These are phyloP conservation scores for Trametes cubensis DNA, from an alignment of 768 basidiomycete species.

Conservation along the genomic window DNA sequence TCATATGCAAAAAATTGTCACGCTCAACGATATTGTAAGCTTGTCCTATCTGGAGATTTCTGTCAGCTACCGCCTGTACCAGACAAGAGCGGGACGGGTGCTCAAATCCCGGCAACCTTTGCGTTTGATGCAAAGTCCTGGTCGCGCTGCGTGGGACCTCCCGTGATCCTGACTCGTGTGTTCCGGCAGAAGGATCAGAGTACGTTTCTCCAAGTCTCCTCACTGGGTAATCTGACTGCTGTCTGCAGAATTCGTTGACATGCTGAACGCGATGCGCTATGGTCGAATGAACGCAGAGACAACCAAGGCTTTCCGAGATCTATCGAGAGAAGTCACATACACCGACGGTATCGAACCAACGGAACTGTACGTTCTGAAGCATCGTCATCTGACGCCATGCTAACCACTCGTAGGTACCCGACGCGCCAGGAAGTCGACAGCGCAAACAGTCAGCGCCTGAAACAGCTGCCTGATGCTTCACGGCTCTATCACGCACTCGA, in stretches of 20 bases:
- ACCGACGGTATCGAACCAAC: constrained; percentile 79
- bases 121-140: constrained; percentile 84
- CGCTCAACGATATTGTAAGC: constrained; percentile 42
- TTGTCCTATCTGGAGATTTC: constrained; percentile 87
- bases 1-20: neutral
- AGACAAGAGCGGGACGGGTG: constrained; percentile 44
- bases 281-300: constrained; percentile 56
- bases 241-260: constrained; percentile 62
- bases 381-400: neutral
- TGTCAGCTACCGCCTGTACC: constrained; percentile 88
- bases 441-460: constrained; percentile 61
- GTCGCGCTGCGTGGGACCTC: constrained; percentile 59
- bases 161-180: constrained; percentile 67
- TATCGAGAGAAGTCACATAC: constrained; percentile 63
- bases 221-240: neutral
- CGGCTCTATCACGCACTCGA: constrained; percentile 51
- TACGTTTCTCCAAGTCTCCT: constrained; percentile 25
- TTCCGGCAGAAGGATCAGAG: constrained; percentile 88
- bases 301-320: constrained; percentile 50
- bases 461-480: constrained; percentile 42
- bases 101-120: constrained; percentile 58
- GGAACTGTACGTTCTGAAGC: constrained; percentile 57
- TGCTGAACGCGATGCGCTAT: constrained; percentile 87
- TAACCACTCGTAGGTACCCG: constrained; percentile 54
- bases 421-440: constrained; percentile 70